Conservation (phyloP, 257 asterid genomes). For the Nicotiana knightiana region DNA sequence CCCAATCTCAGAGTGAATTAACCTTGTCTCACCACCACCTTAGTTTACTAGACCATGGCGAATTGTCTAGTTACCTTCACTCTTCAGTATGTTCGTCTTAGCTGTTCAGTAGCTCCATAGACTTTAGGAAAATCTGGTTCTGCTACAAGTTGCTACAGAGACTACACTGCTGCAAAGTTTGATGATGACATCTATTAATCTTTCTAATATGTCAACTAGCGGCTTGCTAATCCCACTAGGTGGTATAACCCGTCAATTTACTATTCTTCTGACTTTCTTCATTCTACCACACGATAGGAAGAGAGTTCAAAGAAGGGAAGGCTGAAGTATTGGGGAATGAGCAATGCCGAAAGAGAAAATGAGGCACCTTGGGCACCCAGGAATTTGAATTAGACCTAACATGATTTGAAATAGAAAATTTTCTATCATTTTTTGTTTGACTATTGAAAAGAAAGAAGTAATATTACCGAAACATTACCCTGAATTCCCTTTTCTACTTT, state of each 20-base stretch:
- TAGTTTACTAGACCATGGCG: background rate
- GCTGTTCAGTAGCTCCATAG: background rate
- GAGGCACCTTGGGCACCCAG: no score
- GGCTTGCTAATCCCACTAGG: background rate
- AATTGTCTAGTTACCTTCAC: background rate
- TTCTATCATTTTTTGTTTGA: no score
- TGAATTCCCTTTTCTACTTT: background rate
- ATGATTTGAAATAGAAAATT: no score
- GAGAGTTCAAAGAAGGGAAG: no score
- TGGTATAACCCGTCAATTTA: background rate
- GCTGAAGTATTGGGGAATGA: no score
- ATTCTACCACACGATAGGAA: no score
- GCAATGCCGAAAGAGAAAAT: no score
- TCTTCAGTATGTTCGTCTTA: background rate
- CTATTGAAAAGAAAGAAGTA: background rate
- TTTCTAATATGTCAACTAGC: background rate
- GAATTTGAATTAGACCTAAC: no score
- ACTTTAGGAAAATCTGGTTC: background rate
- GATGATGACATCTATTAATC: background rate
- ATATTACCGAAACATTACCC: background rate
- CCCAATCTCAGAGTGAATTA: no score
- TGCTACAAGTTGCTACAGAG: background rate
- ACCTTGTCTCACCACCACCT: no score
- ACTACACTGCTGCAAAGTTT: background rate
- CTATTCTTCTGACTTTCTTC: background rate